Conservation (phyloP, 2,329 filamentous ascomycete species). For the Ophiostoma pallidulum region DNA sequence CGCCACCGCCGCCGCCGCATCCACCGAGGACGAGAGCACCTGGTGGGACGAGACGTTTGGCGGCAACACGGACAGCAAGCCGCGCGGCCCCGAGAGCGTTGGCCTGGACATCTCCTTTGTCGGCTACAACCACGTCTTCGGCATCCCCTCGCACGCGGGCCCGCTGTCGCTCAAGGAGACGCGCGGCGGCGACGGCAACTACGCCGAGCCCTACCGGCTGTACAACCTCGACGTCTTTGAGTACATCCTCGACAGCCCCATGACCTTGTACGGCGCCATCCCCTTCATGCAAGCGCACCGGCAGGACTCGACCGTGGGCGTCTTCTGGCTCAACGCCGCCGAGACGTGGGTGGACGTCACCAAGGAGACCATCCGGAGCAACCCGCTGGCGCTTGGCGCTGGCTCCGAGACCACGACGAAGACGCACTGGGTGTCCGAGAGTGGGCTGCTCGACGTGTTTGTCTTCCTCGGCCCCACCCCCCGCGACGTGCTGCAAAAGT, state of each 20-base stretch:
- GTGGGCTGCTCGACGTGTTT: slow-evolving; percentile 82
- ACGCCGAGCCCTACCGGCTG: slow-evolving; percentile 81
- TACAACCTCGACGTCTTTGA: slow-evolving; percentile 98
- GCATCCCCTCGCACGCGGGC: slow-evolving; percentile 87
- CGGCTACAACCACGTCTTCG: slow-evolving; percentile 85
- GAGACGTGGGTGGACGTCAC: slow-evolving; percentile 96
- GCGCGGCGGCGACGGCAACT: slow-evolving; percentile 75
- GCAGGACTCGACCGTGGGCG: slow-evolving; percentile 84
- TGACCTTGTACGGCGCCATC: slow-evolving; percentile 97
- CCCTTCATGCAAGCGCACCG: slow-evolving; percentile 97
- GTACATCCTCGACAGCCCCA: slow-evolving; percentile 92
- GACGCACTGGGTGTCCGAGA: slow-evolving; percentile 96
- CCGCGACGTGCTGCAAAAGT: slow-evolving; percentile 69
- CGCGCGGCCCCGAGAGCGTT: slow-evolving; percentile 87
- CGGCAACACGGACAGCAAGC: slow-evolving; percentile 90
- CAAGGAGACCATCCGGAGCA: slow-evolving; percentile 64
- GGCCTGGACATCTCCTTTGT: slow-evolving; percentile 86
- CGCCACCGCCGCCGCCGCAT: slow-evolving; percentile 27
- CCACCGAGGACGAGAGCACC: slow-evolving; percentile 68
- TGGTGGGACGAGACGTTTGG: slow-evolving; percentile 99
- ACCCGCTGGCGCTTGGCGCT: slow-evolving; percentile 67
- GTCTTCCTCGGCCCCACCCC: slow-evolving; percentile 87
- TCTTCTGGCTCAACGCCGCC: slow-evolving; percentile 95
- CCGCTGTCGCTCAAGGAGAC: slow-evolving; percentile 84
- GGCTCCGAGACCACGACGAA: slow-evolving; percentile 64